Base-by-base conservation (phyloP, 2,329 filamentous ascomycete genomes). In the Penicillium sp. region DNA sequence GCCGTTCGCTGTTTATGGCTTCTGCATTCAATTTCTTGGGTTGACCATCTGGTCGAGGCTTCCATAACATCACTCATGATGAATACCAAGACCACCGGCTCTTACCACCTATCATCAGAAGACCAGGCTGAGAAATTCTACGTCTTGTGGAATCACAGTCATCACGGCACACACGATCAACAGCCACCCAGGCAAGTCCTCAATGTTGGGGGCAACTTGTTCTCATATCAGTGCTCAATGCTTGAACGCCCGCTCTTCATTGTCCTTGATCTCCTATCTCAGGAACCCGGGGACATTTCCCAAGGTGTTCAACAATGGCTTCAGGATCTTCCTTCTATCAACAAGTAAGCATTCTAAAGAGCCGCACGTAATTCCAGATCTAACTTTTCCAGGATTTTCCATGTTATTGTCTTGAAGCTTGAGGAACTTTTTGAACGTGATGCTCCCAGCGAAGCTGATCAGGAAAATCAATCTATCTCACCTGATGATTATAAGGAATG, bases 1-100 rank as follows among this genome's bases (percentile, higher is more conserved):
- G 88, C 92, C 16, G 90, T 95, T 8, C 86, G 90, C 53, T 88
- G 87, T 62, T 77, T 99, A 34, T 96, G 94, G 90, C 86, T 91
- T 61, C 77, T 99, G 48, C 92, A 97, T 21, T 83, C 86, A 1
- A 82, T 96, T 11, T 84, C 87, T 1, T 77, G 81, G 34, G 77
- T 82, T 1, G 87, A 87, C 62, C 86, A 89, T 48, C 85, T 92
- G 42, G 87, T 96, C 4, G 92, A 96, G 71, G 91, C 90, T 21
- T 85, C 90, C 0, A 84, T 96, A 36, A 83, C 86, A 21, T 81
- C 83, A 23, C 75, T 92, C 2, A 87, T 96, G 73, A 80, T 90
- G 16, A 78, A 81, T 45, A 65, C 77, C 36, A 61, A 62, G 10
- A 51, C 53, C 8, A 46, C 58, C 4, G 60, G 54, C 18, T 64